phyloP scores from a whole-genome alignment of 495 filamentous ascomycete genomes.

The Neurospora hispaniola region DNA sequence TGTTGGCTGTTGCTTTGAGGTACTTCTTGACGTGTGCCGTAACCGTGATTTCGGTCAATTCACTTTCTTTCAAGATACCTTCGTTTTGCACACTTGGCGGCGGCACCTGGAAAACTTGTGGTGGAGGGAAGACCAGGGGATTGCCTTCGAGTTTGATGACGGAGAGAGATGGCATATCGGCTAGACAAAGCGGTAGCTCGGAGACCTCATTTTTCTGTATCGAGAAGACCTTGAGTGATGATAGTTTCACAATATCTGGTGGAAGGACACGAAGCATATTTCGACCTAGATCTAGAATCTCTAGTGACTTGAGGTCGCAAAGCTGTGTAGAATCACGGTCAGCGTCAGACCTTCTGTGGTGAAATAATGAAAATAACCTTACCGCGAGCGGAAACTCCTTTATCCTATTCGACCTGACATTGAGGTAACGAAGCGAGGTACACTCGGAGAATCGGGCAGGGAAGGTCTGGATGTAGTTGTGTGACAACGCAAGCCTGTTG shows the following conservation, averaged over 20 bases:
- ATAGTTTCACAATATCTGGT: constrained; percentile 66
- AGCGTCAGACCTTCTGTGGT: constrained; percentile 5
- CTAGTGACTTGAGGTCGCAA: constrained; percentile 72
- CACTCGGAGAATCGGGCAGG: constrained; percentile 77
- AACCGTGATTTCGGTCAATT: constrained; percentile 51
- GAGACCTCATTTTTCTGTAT: constrained; percentile 78
- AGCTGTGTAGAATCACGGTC: constrained; percentile 30
- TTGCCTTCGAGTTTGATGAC: constrained; percentile 84
- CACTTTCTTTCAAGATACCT: constrained; percentile 34
- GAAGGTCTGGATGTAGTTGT: constrained; percentile 74
- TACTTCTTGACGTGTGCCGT: constrained; percentile 70
- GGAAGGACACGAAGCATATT: constrained; percentile 75
- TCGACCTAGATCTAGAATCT: constrained; percentile 83
- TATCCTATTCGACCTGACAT: constrained; percentile 78
- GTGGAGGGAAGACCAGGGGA: constrained; percentile 60
- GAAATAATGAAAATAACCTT: constrained; percentile 25
- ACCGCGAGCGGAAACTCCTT: constrained; percentile 80
- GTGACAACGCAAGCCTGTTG: constrained; percentile 70
- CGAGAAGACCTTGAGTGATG: constrained; percentile 64
- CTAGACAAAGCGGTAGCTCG: constrained; percentile 69
- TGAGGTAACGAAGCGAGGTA: constrained; percentile 84
- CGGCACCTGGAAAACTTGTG: constrained; percentile 42
- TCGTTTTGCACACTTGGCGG: constrained; percentile 35
- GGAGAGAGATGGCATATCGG: constrained; percentile 78
- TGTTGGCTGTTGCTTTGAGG: constrained; percentile 47